Evolutionary conservation across 2,329 filamentous ascomycete species (phyloP), one percentile per base, ranked within the genome.

Genomic region (Huntiella savannae): DNA sequence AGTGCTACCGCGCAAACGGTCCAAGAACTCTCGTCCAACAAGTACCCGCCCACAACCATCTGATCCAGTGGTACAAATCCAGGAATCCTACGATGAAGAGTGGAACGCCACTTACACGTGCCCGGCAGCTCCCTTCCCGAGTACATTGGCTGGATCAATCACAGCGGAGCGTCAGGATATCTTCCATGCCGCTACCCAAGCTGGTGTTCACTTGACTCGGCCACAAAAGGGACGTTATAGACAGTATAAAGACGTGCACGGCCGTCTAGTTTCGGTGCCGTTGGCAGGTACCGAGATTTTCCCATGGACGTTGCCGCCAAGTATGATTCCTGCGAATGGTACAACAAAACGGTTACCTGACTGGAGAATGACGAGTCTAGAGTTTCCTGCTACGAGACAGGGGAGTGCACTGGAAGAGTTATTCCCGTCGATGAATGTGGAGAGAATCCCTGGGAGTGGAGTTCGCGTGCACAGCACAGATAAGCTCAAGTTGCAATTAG

Each of bases 111-210:
- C 67, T 15, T 69, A 74, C 50, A 70, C 69, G 1, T 96, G 88
- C 55, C 81, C 82, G 22, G 63, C 69, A 1, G 71, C 79, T 7
- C 73, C 75, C 10, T 52, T 62, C 2, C 59, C 66, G 1, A 60
- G 78, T 3, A 76, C 79, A 0, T 69, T 95, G 36, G 80, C 77
- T 1, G 72, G 84, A 5, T 96, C 88, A 4, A 74, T 77, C 10
- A 84, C 82, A 3, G 84, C 86, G 37, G 79, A 84, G 6, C 75
- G 88, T 41, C 61, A 70, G 1, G 86, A 96, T 56, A 64, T 95
- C 6, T 98, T 87, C 60, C 86, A 94, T 56, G 87, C 88, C 4
- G 84, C 87, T 15, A 83, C 79, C 51, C 71, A 96, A 52, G 82
- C 87, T 22, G 77, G 84, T 40, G 65, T 96, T 22, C 81, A 94